A percentile compares a stretch with the other conserved stretches of the same genome.
phyloP scores from a whole-genome alignment of 2,329 filamentous ascomycete genomes.

The Fusarium musae region DNA sequence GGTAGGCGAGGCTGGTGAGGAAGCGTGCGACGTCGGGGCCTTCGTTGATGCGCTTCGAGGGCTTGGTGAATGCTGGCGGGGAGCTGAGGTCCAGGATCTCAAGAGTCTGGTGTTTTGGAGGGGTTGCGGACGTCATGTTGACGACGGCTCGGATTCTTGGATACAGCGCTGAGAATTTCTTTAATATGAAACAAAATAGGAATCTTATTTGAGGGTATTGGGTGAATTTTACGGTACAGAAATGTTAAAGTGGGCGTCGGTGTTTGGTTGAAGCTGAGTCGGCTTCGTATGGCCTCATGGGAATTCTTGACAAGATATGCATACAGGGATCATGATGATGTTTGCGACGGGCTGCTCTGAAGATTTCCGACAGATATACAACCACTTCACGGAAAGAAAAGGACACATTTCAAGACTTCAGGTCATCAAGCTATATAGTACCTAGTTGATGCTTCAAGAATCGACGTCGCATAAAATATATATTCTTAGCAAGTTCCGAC shows the following conservation, averaged over 20 bases:
- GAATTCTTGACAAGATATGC: too few species aligned
- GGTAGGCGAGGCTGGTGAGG: conserved; percentile 82
- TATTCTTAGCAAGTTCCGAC: not conserved
- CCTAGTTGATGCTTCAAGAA: not conserved
- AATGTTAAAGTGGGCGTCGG: not conserved
- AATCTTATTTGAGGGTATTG: not conserved
- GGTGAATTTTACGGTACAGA: not conserved
- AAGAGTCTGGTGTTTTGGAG: conserved; percentile 49
- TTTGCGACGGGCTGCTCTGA: not conserved
- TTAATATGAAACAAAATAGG: not conserved
- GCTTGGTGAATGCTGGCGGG: conserved; percentile 68
- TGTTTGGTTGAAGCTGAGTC: conserved; percentile 6
- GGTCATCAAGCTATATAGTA: not conserved
- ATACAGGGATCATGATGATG: not conserved
- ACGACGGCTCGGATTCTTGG: not conserved
- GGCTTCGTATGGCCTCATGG: not conserved
- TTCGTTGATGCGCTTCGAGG: conserved; percentile 86
- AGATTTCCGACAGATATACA: not conserved
- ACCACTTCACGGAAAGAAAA: not conserved
- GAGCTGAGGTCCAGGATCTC: conserved; percentile 60
- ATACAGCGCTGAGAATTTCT: too few species aligned
- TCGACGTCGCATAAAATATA: too few species aligned
- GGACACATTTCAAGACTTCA: too few species aligned
- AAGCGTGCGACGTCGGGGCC: conserved; percentile 84
- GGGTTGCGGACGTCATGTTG: conserved; percentile 39